Conservation (phyloP, 192 early-diverging fungal species). For the Gonapodya prolifera region DNA sequence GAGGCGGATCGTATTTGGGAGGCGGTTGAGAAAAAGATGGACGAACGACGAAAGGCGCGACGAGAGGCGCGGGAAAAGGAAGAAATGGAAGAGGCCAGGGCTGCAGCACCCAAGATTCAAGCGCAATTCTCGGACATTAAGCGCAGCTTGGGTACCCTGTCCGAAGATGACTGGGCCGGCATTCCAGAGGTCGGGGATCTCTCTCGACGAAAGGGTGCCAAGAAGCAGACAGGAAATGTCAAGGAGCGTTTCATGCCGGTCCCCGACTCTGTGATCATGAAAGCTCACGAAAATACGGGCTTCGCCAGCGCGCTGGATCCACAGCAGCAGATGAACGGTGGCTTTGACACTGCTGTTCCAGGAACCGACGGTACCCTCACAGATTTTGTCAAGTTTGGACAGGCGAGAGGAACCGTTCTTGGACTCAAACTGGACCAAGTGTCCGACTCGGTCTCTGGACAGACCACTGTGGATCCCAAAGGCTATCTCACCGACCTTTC, state of each 20-base stretch:
- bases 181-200: slow-evolving; percentile 35
- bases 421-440: slow-evolving; percentile 83
- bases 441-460: slow-evolving; percentile 73
- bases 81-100: slow-evolving; percentile 48
- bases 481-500: slow-evolving; percentile 92
- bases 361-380: slow-evolving; percentile 52
- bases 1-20: slow-evolving; percentile 92
- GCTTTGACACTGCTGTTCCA: slow-evolving; percentile 38
- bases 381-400: slow-evolving; percentile 83
- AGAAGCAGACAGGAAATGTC: slow-evolving; percentile 36
- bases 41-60: slow-evolving; percentile 61
- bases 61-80: slow-evolving; percentile 63
- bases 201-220: slow-evolving; percentile 27
- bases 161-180: slow-evolving; percentile 75
- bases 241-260: slow-evolving; percentile 30
- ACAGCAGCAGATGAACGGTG: slow-evolving; percentile 40
- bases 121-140: slow-evolving; percentile 87
- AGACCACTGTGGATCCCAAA: slow-evolving; percentile 85
- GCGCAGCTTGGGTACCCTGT: slow-evolving; percentile 59
- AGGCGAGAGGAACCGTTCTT: slow-evolving; percentile 83
- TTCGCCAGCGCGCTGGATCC: slow-evolving; percentile 48
- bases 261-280: slow-evolving; percentile 55
- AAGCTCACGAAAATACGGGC: slow-evolving; percentile 34
- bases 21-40: slow-evolving; percentile 79
- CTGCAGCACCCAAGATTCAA: slow-evolving; percentile 67